Evolutionary conservation across 2,329 filamentous ascomycete species (phyloP), one percentile per base, ranked within the genome.

Genomic region (Dryadomyces quercivorus): DNA sequence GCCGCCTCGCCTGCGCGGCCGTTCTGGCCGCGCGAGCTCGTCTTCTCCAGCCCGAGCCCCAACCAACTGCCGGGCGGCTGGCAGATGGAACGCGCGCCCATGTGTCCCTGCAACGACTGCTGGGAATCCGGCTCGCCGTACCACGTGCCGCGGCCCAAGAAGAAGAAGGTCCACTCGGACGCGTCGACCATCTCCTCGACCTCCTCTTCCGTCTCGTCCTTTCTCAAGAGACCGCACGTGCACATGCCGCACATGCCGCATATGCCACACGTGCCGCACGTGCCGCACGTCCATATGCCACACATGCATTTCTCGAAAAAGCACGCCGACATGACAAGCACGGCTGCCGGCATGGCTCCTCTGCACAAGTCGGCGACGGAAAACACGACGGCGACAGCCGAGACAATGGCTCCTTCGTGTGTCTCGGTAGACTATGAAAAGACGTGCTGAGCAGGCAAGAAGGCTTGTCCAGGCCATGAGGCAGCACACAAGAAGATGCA

Each of bases 21-120:
- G 36, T 49, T 43, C 10, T 54, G 52, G 52, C 26, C 26, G 8
- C 52, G 47, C 26, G 47, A 43, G 18, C 42, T 54, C 15, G 7
- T 54, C 26, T 31, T 45, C 4, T 47, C 36, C 26, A 50, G 47
- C 16, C 52, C 52, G 3, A 36, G 50, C 18, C 52, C 52, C 7
- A 54, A 46, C 40, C 46, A 34, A 10, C 52, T 50, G 2, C 38
- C 46, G 2, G 52, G 42, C 31, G 47, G 47, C 5, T 50, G 34
- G 47, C 52, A 54, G 52, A 13, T 38, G 2, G 52, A 50, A 3
- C 46, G 47, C 3, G 52, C 52, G 8, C 52, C 52, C 46, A 54
- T 54, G 52, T 54, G 52, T 43, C 52, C 52, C 8, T 54, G 52
- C 52, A 12, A 38, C 7, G 16, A 26, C 26, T 54, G 52, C 52